Conservation (phyloP, 352 stramenopile species). For the Pythium phragmitis region DNA sequence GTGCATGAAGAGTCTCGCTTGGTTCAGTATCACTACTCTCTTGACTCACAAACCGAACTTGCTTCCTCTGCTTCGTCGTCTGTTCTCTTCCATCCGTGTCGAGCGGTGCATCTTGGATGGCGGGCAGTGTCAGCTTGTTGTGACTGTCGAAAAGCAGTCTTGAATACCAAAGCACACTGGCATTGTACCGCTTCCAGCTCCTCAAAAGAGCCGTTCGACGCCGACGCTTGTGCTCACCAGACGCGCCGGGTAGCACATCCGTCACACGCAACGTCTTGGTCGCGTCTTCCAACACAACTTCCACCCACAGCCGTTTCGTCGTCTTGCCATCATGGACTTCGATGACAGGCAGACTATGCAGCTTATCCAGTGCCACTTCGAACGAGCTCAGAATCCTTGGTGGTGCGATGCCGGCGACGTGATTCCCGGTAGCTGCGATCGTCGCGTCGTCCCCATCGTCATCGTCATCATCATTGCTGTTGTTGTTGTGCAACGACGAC, state of each 20-base stretch:
- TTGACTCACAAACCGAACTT: constrained; percentile 56
- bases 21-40: neutral
- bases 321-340: constrained; percentile 63
- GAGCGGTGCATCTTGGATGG: neutral
- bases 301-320: constrained; percentile 70
- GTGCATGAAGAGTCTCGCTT: neutral
- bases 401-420: constrained; percentile 13
- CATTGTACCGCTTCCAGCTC: constrained; percentile 81
- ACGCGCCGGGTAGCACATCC: constrained; percentile 75
- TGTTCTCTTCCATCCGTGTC: neutral
- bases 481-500: constrained; percentile 19
- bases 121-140: constrained; percentile 14
- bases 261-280: constrained; percentile 81
- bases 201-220: constrained; percentile 64
- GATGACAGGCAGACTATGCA: constrained; percentile 77
- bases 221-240: constrained; percentile 64
- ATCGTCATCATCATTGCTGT: constrained; percentile 14
- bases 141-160: constrained; percentile 22
- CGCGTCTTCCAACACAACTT: constrained; percentile 75
- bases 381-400: constrained; percentile 64
- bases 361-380: constrained; percentile 78
- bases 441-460: constrained; percentile 15
- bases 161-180: constrained; percentile 65
- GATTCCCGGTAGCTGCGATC: neutral
- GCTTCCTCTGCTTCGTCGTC: constrained; percentile 45